phyloP scores from a whole-genome alignment of 306 rosid genomes.

The Quercus suber region DNA sequence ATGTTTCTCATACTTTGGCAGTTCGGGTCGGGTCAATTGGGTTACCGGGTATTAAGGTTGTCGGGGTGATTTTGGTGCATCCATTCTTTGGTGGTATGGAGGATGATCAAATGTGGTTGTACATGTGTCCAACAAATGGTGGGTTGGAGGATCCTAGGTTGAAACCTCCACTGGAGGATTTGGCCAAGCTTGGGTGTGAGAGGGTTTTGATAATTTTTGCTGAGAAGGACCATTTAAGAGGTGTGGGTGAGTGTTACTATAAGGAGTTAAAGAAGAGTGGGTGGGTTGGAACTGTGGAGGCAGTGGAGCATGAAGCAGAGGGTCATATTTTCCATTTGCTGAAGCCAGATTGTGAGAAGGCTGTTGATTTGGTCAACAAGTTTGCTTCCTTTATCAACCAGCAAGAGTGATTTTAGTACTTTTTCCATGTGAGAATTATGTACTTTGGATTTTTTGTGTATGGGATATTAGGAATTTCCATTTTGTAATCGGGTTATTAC shows the following conservation, averaged over 20 bases:
- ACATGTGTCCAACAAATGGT: constrained; percentile 32
- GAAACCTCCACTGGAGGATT: constrained; percentile 43
- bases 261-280: constrained; percentile 42
- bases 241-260: constrained; percentile 23
- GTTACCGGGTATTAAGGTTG: not conserved
- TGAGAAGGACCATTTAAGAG: constrained; percentile 40
- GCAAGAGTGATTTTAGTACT: no score
- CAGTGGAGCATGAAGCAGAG: constrained; percentile 32
- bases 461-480: no score
- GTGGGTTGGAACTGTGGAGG: constrained; percentile 45
- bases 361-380: no score
- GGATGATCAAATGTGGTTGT: constrained; percentile 35
- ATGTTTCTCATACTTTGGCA: constrained; percentile 19
- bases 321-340: no score
- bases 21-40: not conserved
- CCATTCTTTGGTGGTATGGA: constrained; percentile 10
- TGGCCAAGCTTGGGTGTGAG: constrained; percentile 33
- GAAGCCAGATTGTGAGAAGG: no score
- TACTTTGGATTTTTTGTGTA: no score
- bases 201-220: constrained; percentile 42
- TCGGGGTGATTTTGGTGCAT: constrained; percentile 26
- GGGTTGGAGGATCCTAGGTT: constrained; percentile 39
- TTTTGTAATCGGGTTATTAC: no score
- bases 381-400: no score
- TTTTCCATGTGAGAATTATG: no score